Conservation (phyloP, 2,329 filamentous ascomycete species). For the Pyricularia sp. region DNA sequence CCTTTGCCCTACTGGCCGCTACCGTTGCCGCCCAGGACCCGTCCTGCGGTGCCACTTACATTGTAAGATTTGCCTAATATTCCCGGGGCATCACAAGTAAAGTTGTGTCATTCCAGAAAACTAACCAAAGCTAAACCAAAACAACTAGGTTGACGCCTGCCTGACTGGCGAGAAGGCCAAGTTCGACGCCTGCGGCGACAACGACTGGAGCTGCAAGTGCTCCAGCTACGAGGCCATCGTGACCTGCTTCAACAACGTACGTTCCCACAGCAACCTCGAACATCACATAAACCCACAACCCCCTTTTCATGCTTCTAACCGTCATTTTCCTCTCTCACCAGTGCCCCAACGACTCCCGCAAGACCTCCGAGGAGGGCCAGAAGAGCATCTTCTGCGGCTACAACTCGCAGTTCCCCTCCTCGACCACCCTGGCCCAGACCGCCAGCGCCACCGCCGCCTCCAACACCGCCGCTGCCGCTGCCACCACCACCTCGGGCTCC, state of each 20-base stretch:
- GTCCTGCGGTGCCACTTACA: conserved; percentile 10
- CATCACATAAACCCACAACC: not conserved
- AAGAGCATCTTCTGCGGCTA: conserved; percentile 31
- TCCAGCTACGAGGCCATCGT: conserved; percentile 28
- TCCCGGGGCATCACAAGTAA: no score
- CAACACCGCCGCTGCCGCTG: conserved; percentile 10
- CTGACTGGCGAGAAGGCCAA: conserved; percentile 21
- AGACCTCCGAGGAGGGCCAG: conserved; percentile 20
- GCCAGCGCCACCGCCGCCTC: conserved; percentile 13
- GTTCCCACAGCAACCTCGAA: no score
- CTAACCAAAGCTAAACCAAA: not conserved
- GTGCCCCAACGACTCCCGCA: conserved; percentile 36
- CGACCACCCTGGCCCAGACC: conserved; percentile 14
- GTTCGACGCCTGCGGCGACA: conserved; percentile 22
- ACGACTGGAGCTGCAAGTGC: conserved; percentile 36
- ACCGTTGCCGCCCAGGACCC: conserved; percentile 4
- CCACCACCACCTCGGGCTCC: conserved; percentile 10
- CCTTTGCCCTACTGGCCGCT: conserved; percentile 6
- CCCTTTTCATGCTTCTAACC: not conserved
- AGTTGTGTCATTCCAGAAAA: no score
- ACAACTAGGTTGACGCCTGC: conserved; percentile 7
- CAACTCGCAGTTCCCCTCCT: conserved; percentile 28
- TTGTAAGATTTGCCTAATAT: not conserved
- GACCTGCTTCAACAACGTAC: conserved; percentile 20
- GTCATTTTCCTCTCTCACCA: conserved; percentile 27